Evolutionary conservation across 208 protist species (phyloP), one percentile per base, ranked within the genome.

Genomic region (Acanthamoeba royreba): DNA sequence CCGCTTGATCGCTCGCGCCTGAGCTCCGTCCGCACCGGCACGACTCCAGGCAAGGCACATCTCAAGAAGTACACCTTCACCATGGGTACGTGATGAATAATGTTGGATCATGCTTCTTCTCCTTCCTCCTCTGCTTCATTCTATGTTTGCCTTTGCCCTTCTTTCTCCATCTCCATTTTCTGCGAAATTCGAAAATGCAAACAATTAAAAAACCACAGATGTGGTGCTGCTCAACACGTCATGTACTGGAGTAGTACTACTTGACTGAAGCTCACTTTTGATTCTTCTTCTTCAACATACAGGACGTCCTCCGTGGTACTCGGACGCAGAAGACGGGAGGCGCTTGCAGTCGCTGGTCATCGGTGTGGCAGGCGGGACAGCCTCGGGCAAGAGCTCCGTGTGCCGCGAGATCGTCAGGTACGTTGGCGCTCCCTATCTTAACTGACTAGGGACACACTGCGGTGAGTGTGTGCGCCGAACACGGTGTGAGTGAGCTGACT

Each of bases 321-420:
- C 19, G 19, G 55, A 66, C 25, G 55, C 25, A 8, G 55, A 66
- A 31, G 55, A 66, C 55, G 55, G 55, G 9, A 22, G 55, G 0
- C 55, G 55, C 55, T 25, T 66, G 55, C 55, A 66, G 25, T 66
- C 97, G 46, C 83, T 97, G 47, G 86, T 98, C 17, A 97, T 98
- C 69, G 98, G 98, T 66, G 96, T 98, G 28, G 94, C 96, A 43
- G 98, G 98, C 45, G 97, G 97, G 55, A 98, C 95, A 28, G 98
- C 97, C 11, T 97, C 95, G 19, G 98, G 98, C 45, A 99, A 99
- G 96, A 98, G 95, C 9, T 97, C 95, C n/a, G 96, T 98, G 11
- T 96, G 94, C 33, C 55, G 55, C 55, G 55, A 66, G 55, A 66
- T 66, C 55, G 55, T 66, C 19, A 66, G 55, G 55, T 66, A n/a